phyloP scores from a whole-genome alignment of 2,329 filamentous ascomycete species.

The Xylariaceae sp. region DNA sequence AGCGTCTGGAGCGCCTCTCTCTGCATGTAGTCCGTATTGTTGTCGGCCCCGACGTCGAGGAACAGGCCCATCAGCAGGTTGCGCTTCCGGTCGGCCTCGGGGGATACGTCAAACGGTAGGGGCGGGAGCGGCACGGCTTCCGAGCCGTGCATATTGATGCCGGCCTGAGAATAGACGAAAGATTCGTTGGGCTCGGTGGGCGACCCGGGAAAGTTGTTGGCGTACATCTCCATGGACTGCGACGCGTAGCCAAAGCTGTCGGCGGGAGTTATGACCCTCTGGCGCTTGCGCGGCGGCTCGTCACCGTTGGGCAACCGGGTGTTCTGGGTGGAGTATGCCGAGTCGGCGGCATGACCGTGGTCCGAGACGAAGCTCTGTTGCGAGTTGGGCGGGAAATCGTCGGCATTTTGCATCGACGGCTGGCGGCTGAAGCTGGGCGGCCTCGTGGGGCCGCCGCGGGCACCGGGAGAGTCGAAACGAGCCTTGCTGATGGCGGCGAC shows the following conservation, averaged over 20 bases:
- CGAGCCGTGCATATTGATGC: conserved; percentile 40
- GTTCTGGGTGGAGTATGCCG: conserved; percentile 57
- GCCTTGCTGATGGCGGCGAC: conserved; percentile 97
- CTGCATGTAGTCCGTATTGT: conserved; percentile 57
- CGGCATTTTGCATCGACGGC: conserved; percentile 61
- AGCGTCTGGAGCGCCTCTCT: conserved; percentile 72
- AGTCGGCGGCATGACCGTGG: conserved; percentile 65
- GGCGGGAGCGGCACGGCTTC: conserved; percentile 56
- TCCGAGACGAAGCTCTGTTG: conserved; percentile 79
- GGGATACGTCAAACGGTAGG: conserved; percentile 50
- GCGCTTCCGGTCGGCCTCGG: conserved; percentile 71
- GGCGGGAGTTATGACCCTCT: conserved; percentile 49
- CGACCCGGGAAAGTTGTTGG: conserved; percentile 54
- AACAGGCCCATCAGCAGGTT: conserved; percentile 77
- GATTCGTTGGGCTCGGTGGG: conserved; percentile 77
- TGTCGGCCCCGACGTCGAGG: conserved; percentile 57
- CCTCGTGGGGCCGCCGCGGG: conserved; percentile 56
- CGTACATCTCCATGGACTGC: conserved; percentile 40
- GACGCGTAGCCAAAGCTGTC: conserved; percentile 48
- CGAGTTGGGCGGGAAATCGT: conserved; percentile 64
- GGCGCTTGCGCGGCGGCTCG: conserved; percentile 79
- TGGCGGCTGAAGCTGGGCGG: conserved; percentile 65
- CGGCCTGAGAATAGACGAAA: conserved; percentile 57
- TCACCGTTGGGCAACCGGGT: conserved; percentile 44
- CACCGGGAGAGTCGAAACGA: conserved; percentile 79